Base-by-base conservation (phyloP, 2,329 filamentous ascomycete genomes). In the Pseudogymnoascus sp. region DNA sequence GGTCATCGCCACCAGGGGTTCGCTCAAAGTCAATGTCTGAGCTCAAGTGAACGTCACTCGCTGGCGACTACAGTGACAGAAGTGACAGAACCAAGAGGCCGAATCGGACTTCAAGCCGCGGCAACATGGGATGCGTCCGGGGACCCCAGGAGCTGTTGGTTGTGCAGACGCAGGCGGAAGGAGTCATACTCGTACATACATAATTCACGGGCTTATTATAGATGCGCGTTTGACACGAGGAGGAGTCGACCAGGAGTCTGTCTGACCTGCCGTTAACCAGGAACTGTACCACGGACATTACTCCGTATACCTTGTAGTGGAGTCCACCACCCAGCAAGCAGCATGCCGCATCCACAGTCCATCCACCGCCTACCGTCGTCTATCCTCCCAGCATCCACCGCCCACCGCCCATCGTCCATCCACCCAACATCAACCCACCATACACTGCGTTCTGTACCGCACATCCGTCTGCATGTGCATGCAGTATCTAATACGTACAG, bases 131-230 rank as follows among this genome's bases (percentile, higher is more conserved):
- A 55, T 55, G 29, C 49, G 11, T 55, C 29, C 49, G 49, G 49
- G 49, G 49, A 55, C 49, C 49, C 49, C 49, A 55, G 49, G 11
- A 55, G 49, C 49, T 55, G 49, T 55, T 55, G 45, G 45, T 55
- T 55, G 45, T 55, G 45, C 41, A 45, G 26, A 55, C 21, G 45
- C 45, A 55, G 26, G 8, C 10, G 26, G 10, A 55, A 26, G 45
- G 45, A 55, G 45, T 55, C 49, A 55, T 55, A 7, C 26, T 7
- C 26, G 14, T 16, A 38, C 37, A 38, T 16, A 38, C 37, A 38
- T 33, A 55, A 55, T 55, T 55, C 49, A 33, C 26, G 49, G 49
- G 49, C 49, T 55, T 55, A 55, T 55, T 55, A 55, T 55, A 55
- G 49, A 35, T 33, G 29, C 49, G 49, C 49, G 49, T 55, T 55